Conservation (phyloP, 192 early-diverging fungal species). For the Coemansia sp. region DNA sequence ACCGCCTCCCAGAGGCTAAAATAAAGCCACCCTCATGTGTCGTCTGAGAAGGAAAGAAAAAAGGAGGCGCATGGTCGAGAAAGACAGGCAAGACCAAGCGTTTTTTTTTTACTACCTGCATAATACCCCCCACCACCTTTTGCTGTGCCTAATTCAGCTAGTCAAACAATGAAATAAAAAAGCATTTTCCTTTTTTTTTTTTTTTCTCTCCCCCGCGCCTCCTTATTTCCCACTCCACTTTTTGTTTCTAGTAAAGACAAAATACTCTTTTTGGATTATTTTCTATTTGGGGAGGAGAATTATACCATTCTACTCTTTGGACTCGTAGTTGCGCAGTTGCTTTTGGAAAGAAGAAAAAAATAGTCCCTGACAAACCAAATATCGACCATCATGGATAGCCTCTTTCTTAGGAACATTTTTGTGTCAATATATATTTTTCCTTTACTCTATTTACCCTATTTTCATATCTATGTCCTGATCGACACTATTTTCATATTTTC, state of each 20-base stretch:
- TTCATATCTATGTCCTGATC: neutral
- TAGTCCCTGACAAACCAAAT: neutral
- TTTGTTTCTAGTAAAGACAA: neutral
- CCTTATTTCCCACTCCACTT: conserved; percentile 3
- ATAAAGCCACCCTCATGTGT: conserved; percentile 1
- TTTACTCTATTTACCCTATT: conserved; percentile 2
- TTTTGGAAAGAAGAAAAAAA: neutral
- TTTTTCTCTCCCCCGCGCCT: neutral
- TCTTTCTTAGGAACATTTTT: neutral
- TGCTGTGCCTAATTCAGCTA: neutral
- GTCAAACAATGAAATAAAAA: neutral
- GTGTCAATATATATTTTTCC: neutral
- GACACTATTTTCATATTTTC: neutral
- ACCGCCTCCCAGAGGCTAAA: conserved; percentile 3
- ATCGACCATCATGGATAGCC: neutral
- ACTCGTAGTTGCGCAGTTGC: neutral
- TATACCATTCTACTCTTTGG: neutral
- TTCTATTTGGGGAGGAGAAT: neutral
- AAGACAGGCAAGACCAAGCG: neutral
- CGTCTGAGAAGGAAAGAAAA: neutral
- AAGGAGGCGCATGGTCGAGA: neutral
- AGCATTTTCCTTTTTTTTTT: neutral
- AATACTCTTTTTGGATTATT: neutral
- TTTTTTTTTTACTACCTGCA: neutral
- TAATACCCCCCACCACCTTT: neutral